Evolutionary conservation across 805 yeast species (phyloP).

Genomic region (Nakazawaea pomicola): DNA sequence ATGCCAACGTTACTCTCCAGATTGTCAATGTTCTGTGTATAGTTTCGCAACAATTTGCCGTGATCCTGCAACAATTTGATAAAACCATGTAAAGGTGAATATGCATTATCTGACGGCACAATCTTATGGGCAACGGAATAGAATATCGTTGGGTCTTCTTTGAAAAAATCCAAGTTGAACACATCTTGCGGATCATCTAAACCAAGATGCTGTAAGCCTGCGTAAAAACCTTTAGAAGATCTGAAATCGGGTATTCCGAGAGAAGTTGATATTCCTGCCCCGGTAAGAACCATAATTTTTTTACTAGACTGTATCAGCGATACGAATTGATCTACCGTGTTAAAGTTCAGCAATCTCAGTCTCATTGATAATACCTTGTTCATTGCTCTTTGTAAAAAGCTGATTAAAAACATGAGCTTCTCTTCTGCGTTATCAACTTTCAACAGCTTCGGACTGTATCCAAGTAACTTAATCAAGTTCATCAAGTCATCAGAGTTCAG

Average conservation of each 20-base stretch:
- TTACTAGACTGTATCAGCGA: constrained; percentile 48
- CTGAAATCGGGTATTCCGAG: constrained; percentile 85
- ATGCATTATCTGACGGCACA: constrained; percentile 64
- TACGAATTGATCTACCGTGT: constrained; percentile 54
- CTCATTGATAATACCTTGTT: constrained; percentile 55
- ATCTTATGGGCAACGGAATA: constrained; percentile 85
- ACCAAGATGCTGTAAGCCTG: constrained; percentile 61
- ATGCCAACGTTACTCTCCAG: constrained; percentile 81
- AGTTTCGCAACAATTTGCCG: constrained; percentile 73
- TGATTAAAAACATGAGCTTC: constrained; percentile 41
- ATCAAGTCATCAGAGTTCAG: constrained; percentile 56
- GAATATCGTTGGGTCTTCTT: constrained; percentile 71
- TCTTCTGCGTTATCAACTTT: constrained; percentile 33
- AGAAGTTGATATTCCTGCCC: constrained; percentile 90
- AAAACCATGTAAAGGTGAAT: constrained; percentile 78
- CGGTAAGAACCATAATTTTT: constrained; percentile 72
- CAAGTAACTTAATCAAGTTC: constrained; percentile 54
- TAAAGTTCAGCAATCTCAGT: constrained; percentile 46
- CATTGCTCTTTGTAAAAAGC: constrained; percentile 58
- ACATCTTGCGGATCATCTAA: constrained; percentile 88
- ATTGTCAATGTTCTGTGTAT: constrained; percentile 90
- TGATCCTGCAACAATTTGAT: constrained; percentile 69
- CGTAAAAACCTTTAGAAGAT: constrained; percentile 81
- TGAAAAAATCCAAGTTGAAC: constrained; percentile 68
- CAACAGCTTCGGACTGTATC: constrained; percentile 34